Percentiles rank a stretch among this genome's conserved stretches.
Evolutionary conservation across 352 stramenopile species (phyloP).

Genomic region (Globisporangium spinosum): DNA sequence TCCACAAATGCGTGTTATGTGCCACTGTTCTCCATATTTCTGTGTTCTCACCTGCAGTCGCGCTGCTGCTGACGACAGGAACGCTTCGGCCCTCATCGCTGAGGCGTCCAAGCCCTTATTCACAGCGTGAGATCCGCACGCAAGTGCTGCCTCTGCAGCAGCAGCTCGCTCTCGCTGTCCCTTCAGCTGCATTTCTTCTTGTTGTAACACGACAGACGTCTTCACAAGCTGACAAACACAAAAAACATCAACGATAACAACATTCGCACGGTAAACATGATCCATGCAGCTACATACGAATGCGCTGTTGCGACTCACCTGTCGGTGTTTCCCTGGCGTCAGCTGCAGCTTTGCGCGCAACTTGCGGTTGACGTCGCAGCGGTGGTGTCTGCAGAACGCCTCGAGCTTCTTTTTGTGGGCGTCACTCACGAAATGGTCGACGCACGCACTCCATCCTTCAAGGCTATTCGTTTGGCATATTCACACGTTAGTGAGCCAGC

Average conservation of each 20-base stretch:
- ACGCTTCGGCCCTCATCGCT: constrained; percentile 24
- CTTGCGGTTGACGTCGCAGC: constrained; percentile 45
- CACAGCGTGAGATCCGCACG: too few relatives aligned
- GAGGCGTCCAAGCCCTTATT: not conserved
- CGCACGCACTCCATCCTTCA: constrained; percentile 14
- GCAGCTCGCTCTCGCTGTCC: not conserved
- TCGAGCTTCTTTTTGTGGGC: constrained; percentile 37
- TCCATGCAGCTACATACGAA: too few relatives aligned
- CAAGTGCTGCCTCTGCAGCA: not conserved
- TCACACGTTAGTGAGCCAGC: not conserved
- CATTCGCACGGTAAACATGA: not conserved
- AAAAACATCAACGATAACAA: not conserved
- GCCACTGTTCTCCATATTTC: not conserved
- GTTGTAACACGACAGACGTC: not conserved
- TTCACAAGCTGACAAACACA: not conserved
- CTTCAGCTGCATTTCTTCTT: not conserved
- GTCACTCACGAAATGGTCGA: constrained; percentile 39
- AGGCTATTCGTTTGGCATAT: not conserved
- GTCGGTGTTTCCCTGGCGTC: constrained; percentile 14
- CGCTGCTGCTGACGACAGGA: constrained; percentile 36
- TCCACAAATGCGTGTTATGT: not conserved
- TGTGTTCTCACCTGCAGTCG: constrained; percentile 29
- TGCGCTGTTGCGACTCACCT: constrained; percentile 21
- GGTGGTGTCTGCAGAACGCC: constrained; percentile 48
- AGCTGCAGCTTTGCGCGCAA: constrained; percentile 40